Percentiles rank a stretch among this genome's conserved stretches.
phyloP scores from a whole-genome alignment of 495 filamentous ascomycete species.

The Sabuloglossum arenarium region DNA sequence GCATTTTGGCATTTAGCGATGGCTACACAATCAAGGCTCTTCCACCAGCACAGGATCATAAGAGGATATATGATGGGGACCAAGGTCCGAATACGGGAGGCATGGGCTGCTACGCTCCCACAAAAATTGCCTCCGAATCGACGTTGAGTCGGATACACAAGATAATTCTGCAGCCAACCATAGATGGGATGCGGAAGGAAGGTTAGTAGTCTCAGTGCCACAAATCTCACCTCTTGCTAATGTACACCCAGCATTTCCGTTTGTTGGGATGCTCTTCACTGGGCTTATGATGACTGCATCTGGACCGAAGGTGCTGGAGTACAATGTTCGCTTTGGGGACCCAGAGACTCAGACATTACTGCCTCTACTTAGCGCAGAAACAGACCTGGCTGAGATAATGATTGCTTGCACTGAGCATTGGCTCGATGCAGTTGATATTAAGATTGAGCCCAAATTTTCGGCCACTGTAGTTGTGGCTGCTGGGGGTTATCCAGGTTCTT shows the following conservation, averaged over 20 bases:
- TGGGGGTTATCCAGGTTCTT: conserved; percentile 83
- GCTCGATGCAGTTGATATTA: conserved; percentile 47
- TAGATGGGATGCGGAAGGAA: conserved; percentile 72
- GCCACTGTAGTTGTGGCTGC: conserved; percentile 87
- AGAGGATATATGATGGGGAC: conserved; percentile 81
- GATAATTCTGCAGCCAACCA: conserved; percentile 71
- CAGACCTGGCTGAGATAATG: conserved; percentile 82
- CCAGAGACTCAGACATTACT: conserved; percentile 90
- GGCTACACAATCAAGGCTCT: conserved; percentile 67
- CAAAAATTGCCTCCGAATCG: conserved; percentile 54
- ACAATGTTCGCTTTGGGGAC: conserved; percentile 93
- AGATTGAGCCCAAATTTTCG: conserved; percentile 45
- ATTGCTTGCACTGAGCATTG: conserved; percentile 59
- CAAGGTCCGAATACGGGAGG: conserved; percentile 87
- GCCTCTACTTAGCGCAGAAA: conserved; percentile 54
- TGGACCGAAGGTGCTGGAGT: conserved; percentile 81
- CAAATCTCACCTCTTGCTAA: conserved; percentile 8
- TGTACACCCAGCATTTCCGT: conserved; percentile 33
- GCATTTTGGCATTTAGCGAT: conserved; percentile 77
- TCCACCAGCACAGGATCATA: conserved; percentile 93
- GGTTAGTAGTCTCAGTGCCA: conserved; percentile 16
- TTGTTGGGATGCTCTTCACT: conserved; percentile 79
- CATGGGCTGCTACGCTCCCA: conserved; percentile 95
- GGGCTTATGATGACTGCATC: conserved; percentile 84
- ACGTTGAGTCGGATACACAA: conserved; percentile 58